phyloP scores from a whole-genome alignment of 768 basidiomycete genomes.

The Tulasnella sp. region DNA sequence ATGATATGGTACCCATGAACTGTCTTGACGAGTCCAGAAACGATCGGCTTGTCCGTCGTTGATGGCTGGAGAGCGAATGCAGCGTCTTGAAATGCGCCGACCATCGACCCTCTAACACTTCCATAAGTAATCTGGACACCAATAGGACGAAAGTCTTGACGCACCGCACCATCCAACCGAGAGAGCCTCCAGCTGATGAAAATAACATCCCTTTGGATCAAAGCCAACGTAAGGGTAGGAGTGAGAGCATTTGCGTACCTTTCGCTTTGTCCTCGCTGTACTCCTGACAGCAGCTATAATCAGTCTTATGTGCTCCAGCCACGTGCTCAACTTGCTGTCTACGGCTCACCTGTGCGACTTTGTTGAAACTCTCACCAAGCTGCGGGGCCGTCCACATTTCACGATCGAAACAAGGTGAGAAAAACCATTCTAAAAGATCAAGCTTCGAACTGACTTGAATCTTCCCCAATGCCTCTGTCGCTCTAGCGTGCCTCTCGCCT shows the following conservation, averaged over 20 bases:
- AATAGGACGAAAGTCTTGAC: constrained; percentile 19
- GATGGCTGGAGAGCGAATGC: constrained; percentile 74
- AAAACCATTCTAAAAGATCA: neutral
- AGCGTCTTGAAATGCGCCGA: constrained; percentile 68
- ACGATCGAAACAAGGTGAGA: neutral
- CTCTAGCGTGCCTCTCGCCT: constrained; percentile 68
- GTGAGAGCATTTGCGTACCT: constrained; percentile 33
- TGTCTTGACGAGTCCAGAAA: constrained; percentile 57
- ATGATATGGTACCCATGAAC: constrained; percentile 81
- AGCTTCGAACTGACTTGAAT: constrained; percentile 45
- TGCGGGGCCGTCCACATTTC: constrained; percentile 18
- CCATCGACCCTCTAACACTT: constrained; percentile 9
- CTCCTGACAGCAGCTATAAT: constrained; percentile 37
- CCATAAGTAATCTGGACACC: constrained; percentile 26
- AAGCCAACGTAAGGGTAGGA: neutral
- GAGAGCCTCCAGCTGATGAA: constrained; percentile 59
- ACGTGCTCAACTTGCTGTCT: neutral
- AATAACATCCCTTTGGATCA: neutral
- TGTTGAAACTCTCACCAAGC: constrained; percentile 76
- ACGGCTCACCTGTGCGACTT: constrained; percentile 42
- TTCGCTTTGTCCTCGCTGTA: constrained; percentile 90
- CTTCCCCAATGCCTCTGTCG: constrained; percentile 64
- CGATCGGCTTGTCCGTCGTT: constrained; percentile 63
- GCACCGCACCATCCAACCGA: constrained; percentile 77
- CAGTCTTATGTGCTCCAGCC: neutral